phyloP scores from a whole-genome alignment of 169 alveolate genomes.

The Plasmodium ovale region DNA sequence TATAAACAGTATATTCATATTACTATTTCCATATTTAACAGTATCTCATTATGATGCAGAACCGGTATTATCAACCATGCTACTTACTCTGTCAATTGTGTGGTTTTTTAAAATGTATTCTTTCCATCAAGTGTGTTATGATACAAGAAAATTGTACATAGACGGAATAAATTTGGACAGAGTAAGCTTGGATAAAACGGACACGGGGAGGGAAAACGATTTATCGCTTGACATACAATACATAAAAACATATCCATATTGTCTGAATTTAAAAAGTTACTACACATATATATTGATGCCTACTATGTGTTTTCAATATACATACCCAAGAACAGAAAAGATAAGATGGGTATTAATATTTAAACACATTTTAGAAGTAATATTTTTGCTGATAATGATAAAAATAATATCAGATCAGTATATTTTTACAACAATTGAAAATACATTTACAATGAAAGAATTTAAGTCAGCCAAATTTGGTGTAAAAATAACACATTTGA shows the following conservation, averaged over 20 bases:
- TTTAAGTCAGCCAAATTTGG: slow-evolving; percentile 82
- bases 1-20: slow-evolving; percentile 84
- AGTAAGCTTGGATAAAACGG: too few relatives aligned
- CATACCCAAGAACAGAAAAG: slow-evolving; percentile 88
- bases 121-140: slow-evolving; percentile 94
- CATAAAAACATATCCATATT: slow-evolving; percentile 86
- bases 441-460: slow-evolving; percentile 91
- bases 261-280: slow-evolving; percentile 86
- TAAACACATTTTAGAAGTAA: slow-evolving; percentile 80
- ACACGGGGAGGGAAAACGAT: slow-evolving; percentile 6
- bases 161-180: slow-evolving; percentile 72
- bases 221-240: slow-evolving; percentile 7
- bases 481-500: slow-evolving; percentile 72
- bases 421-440: slow-evolving; percentile 87
- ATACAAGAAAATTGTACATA: slow-evolving; percentile 87
- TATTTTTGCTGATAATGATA: slow-evolving; percentile 82
- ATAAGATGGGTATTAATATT: slow-evolving; percentile 84
- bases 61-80: slow-evolving; percentile 88
- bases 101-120: slow-evolving; percentile 91
- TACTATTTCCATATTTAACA: slow-evolving; percentile 88
- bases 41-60: slow-evolving; percentile 85
- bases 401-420: slow-evolving; percentile 91
- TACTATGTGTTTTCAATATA: slow-evolving; percentile 92
- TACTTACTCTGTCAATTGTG: slow-evolving; percentile 89
- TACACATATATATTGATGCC: slow-evolving; percentile 92